Evolutionary conservation across 2,329 filamentous ascomycete species (phyloP).

Genomic region (Paecilomyces sp.): DNA sequence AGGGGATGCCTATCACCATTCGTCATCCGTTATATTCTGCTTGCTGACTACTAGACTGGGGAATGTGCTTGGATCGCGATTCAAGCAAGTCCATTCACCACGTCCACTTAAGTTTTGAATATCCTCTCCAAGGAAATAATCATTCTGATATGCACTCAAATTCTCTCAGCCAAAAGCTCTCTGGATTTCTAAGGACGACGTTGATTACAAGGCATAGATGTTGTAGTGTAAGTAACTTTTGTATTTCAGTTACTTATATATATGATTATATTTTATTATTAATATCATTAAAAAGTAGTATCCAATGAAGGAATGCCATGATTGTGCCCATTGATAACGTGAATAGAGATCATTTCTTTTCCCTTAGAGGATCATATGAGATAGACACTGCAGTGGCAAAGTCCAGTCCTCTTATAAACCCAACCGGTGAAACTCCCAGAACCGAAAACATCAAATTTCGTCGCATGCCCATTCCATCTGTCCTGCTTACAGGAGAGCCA

Average conservation of each 20-base stretch:
- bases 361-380: not conserved
- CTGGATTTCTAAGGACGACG: no score
- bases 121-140: no score
- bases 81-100: no score
- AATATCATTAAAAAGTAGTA: not conserved
- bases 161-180: no score
- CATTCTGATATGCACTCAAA: no score
- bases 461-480: not conserved
- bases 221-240: no score
- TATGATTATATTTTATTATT: not conserved
- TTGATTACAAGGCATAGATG: no score
- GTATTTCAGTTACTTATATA: not conserved
- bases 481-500: constrained; percentile 29
- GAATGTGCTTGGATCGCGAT: no score
- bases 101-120: no score
- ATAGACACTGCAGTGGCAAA: not conserved
- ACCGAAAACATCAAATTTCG: not conserved
- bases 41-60: no score
- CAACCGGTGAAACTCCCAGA: not conserved
- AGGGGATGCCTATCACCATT: no score
- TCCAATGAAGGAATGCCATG: not conserved
- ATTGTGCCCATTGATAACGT: not conserved
- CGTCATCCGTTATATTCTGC: no score
- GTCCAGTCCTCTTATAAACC: not conserved
- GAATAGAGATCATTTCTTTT: not conserved